phyloP scores from a whole-genome alignment of 2,329 filamentous ascomycete genomes.

The Colletotrichum orchidophilum region DNA sequence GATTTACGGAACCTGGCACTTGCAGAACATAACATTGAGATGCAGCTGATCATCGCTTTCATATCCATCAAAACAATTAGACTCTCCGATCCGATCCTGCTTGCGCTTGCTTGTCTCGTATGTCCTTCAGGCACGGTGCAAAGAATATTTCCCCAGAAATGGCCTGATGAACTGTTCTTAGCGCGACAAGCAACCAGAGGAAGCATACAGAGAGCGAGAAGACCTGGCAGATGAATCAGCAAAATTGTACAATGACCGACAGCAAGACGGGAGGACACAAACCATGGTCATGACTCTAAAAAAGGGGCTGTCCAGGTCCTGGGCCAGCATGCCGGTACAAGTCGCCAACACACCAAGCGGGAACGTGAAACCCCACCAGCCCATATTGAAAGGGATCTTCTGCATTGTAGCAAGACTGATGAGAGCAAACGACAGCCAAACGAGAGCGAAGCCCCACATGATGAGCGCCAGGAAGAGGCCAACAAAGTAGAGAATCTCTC shows the following conservation, averaged over 20 bases:
- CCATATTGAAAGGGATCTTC: slow-evolving; percentile 56
- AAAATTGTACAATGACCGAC: not conserved
- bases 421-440: slow-evolving; percentile 55
- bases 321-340: slow-evolving; percentile 50
- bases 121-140: slow-evolving; percentile 53
- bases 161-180: slow-evolving; percentile 48
- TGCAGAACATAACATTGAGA: not conserved
- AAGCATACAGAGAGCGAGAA: slow-evolving; percentile 51
- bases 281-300: slow-evolving; percentile 53
- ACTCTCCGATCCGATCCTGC: slow-evolving; percentile 40
- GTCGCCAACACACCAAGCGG: slow-evolving; percentile 55
- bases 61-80: not conserved
- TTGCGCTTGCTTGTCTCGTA: slow-evolving; percentile 44
- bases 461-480: slow-evolving; percentile 58
- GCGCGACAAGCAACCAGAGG: slow-evolving; percentile 53
- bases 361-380: slow-evolving; percentile 60
- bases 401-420: slow-evolving; percentile 49
- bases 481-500: slow-evolving; percentile 66
- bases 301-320: slow-evolving; percentile 53
- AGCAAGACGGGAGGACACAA: slow-evolving; percentile 2
- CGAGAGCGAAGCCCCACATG: slow-evolving; percentile 56
- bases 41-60: not conserved
- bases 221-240: slow-evolving; percentile 40
- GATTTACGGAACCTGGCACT: not conserved
- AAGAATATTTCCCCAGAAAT: slow-evolving; percentile 54